phyloP scores from a whole-genome alignment of 768 basidiomycete species.

The Termitomyces sp. region DNA sequence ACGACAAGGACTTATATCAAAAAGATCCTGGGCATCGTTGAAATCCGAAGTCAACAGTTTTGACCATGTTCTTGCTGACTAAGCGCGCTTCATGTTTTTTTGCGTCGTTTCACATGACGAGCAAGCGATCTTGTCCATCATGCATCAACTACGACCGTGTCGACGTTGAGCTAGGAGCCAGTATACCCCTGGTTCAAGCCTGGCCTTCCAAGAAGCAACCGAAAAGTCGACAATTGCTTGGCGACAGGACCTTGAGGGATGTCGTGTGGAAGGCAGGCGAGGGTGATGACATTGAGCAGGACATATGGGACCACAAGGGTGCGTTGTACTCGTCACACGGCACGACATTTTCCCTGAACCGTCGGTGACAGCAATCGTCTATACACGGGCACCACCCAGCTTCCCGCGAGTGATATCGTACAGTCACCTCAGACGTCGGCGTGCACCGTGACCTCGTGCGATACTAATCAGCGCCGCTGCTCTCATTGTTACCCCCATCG shows the following conservation, averaged over 20 bases:
- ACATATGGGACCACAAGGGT: slow-evolving; percentile 98
- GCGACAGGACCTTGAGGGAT: slow-evolving; percentile 83
- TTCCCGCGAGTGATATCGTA: too few relatives aligned
- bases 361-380: slow-evolving; percentile 66
- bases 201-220: slow-evolving; percentile 62
- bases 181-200: slow-evolving; percentile 19
- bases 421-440: too few relatives aligned
- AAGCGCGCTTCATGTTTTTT: slow-evolving; percentile 21
- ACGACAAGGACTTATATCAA: too few relatives aligned
- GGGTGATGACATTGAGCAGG: slow-evolving; percentile 46
- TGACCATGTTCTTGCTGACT: slow-evolving; percentile 5
- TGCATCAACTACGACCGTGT: slow-evolving; percentile 10
- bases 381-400: slow-evolving; percentile 88
- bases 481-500: too few relatives aligned
- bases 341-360: background rate
- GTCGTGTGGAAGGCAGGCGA: slow-evolving; percentile 84
- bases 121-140: slow-evolving; percentile 9
- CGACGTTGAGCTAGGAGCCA: slow-evolving; percentile 8
- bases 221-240: slow-evolving; percentile 66
- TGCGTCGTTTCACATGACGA: slow-evolving; percentile 16
- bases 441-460: too few relatives aligned
- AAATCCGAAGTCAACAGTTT: too few relatives aligned
- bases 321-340: slow-evolving; percentile 13
- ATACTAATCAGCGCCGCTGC: too few relatives aligned
- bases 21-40: too few relatives aligned